These are phyloP conservation scores for Paramecium biaurelia DNA, from an alignment of 73 alveolate species.

Conservation along the genomic window DNA sequence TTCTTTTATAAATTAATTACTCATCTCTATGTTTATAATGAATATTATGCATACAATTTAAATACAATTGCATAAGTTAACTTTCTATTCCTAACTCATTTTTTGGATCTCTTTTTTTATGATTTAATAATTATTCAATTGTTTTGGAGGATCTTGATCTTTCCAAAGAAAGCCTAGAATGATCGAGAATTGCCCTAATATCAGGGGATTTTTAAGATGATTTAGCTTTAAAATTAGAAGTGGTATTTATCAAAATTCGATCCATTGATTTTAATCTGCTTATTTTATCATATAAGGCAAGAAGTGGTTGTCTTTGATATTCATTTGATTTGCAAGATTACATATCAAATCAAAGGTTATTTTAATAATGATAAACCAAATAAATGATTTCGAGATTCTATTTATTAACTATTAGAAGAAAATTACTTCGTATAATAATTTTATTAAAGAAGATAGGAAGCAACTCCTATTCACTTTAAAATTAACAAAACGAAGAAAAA, in stretches of 20 bases:
- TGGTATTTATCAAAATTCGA: not conserved
- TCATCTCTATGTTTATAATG: not conserved
- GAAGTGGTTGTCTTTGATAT: not conserved
- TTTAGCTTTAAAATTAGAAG: not conserved
- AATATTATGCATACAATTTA: not conserved
- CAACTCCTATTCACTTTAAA: not conserved
- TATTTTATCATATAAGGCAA: not conserved
- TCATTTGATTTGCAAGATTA: not conserved
- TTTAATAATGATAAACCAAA: not conserved
- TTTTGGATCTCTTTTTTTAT: not conserved
- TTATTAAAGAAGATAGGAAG: not conserved
- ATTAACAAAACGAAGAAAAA: not conserved
- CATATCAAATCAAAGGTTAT: not conserved
- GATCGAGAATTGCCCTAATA: not conserved
- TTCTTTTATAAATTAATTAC: not conserved
- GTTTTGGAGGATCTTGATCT: not conserved
- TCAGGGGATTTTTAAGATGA: not conserved
- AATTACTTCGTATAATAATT: not conserved
- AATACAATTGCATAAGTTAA: not conserved
- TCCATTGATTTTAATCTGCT: not conserved
- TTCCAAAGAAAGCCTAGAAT: not conserved
- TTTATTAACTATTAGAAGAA: not conserved
- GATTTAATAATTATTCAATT: not conserved
- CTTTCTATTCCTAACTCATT: not conserved
- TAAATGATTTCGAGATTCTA: not conserved